These are phyloP conservation scores for Fusarium dlaminii DNA, from an alignment of 2,329 filamentous ascomycete species.

Conservation along the genomic window DNA sequence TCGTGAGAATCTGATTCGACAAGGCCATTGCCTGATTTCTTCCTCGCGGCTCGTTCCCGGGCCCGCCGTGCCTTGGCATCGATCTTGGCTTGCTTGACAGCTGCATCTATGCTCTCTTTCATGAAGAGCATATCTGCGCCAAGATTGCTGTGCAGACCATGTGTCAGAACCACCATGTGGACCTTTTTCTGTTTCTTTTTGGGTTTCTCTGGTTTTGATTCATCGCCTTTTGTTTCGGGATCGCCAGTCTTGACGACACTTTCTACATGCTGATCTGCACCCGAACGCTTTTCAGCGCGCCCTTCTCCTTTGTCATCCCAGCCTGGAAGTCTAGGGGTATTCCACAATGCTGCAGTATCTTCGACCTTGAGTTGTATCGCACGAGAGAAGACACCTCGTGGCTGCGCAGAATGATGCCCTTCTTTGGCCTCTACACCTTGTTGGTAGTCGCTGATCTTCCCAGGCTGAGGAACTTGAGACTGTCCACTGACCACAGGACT, in stretches of 20 bases:
- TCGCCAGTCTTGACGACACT: constrained; percentile 48
- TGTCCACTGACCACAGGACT: constrained; percentile 57
- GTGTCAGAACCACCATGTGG: constrained; percentile 91
- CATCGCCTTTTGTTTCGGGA: constrained; percentile 41
- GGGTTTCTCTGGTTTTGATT: constrained; percentile 41
- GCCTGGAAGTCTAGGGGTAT: constrained; percentile 83
- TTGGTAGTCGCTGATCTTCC: constrained; percentile 80
- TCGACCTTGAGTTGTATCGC: constrained; percentile 83
- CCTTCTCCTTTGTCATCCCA: constrained; percentile 59
- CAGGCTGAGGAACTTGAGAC: constrained; percentile 67
- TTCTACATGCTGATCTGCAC: constrained; percentile 47
- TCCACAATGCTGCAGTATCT: constrained; percentile 91
- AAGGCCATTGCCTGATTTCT: constrained; percentile 1
- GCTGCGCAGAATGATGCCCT: constrained; percentile 68
- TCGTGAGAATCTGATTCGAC: constrained; percentile 21
- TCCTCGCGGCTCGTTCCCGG: constrained; percentile 54
- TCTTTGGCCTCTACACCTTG: constrained; percentile 66
- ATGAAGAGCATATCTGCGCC: constrained; percentile 96
- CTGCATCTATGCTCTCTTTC: constrained; percentile 95
- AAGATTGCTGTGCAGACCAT: constrained; percentile 94
- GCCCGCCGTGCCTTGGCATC: constrained; percentile 71
- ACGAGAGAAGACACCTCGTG: constrained; percentile 83
- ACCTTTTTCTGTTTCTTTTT: constrained; percentile 80
- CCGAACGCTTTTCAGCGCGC: constrained; percentile 32
- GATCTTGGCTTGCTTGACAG: constrained; percentile 76